Conservation (phyloP, 768 basidiomycete genomes). For the Steccherinum ochraceum region DNA sequence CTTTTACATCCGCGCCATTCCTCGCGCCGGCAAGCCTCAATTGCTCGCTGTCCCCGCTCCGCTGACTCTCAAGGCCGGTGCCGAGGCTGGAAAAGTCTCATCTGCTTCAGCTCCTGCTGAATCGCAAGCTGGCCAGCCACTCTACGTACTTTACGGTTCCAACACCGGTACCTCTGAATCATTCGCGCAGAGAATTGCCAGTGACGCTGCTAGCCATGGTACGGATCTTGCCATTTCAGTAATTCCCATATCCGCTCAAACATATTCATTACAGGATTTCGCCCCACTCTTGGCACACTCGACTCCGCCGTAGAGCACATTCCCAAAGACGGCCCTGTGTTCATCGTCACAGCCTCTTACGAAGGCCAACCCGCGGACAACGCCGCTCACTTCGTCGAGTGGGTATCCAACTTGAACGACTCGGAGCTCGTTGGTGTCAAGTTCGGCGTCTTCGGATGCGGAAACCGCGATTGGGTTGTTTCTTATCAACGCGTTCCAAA, state of each 20-base stretch:
- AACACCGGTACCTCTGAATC: slow-evolving; percentile 44
- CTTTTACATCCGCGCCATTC: slow-evolving; percentile 32
- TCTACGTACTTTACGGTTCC: slow-evolving; percentile 37
- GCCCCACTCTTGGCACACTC: slow-evolving; percentile 31
- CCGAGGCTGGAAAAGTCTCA: neutral
- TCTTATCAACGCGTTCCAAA: slow-evolving; percentile 42
- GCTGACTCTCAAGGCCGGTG: neutral
- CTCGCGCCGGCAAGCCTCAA: slow-evolving; percentile 1
- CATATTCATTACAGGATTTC: slow-evolving; percentile 27
- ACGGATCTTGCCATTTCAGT: slow-evolving; percentile 2
- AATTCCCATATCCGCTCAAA: neutral
- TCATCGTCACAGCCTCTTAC: slow-evolving; percentile 42
- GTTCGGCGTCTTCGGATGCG: slow-evolving; percentile 43
- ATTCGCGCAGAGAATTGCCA: slow-evolving; percentile 40
- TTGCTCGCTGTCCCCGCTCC: slow-evolving; percentile 21
- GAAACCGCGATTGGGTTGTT: slow-evolving; percentile 42
- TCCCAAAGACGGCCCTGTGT: slow-evolving; percentile 37
- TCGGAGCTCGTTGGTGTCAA: slow-evolving; percentile 25
- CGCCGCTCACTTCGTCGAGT: slow-evolving; percentile 39
- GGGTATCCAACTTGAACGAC: slow-evolving; percentile 26
- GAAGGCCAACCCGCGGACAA: slow-evolving; percentile 48
- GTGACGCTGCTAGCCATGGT: slow-evolving; percentile 33
- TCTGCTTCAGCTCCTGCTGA: neutral
- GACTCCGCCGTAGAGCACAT: slow-evolving; percentile 32
- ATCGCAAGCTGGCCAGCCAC: slow-evolving; percentile 9